These are phyloP conservation scores for Hypoxylon trugodes DNA, from an alignment of 495 filamentous ascomycete genomes.

Conservation along the genomic window DNA sequence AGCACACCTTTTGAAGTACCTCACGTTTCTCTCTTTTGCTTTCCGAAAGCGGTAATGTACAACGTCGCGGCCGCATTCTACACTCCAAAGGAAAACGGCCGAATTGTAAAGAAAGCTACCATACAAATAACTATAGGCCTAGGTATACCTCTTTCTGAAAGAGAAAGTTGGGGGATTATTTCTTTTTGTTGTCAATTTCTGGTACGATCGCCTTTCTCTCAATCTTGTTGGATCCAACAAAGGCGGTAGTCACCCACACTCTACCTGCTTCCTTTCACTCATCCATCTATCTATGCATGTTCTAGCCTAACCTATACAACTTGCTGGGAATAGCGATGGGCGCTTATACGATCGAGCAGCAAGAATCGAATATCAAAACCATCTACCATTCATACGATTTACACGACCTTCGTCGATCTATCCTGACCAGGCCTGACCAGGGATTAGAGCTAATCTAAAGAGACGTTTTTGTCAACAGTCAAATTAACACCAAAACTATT, in stretches of 20 bases:
- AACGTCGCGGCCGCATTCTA: constrained; percentile 32
- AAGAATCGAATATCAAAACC: neutral
- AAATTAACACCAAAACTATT: constrained; percentile 10
- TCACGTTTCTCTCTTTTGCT: constrained; percentile 26
- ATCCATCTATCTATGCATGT: constrained; percentile 5
- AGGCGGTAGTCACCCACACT: constrained; percentile 29
- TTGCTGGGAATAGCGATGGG: constrained; percentile 11
- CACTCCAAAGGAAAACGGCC: constrained; percentile 19
- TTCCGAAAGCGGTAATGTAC: constrained; percentile 45
- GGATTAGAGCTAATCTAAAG: constrained; percentile 4
- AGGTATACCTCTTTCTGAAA: constrained; percentile 36
- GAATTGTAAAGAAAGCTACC: constrained; percentile 31
- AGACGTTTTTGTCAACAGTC: constrained; percentile 12
- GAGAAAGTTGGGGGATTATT: constrained; percentile 16
- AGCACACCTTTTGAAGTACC: constrained; percentile 19
- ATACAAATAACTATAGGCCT: constrained; percentile 46
- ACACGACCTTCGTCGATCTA: neutral
- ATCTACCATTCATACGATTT: neutral
- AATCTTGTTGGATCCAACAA: constrained; percentile 35
- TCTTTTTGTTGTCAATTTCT: constrained; percentile 36
- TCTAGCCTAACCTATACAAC: constrained; percentile 8
- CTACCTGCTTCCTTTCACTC: constrained; percentile 16
- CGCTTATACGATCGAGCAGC: constrained; percentile 6
- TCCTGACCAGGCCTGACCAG: too few species aligned
- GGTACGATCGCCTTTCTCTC: constrained; percentile 10